Conservation (phyloP, 208 protist species). For the Trypanosomatidae sp. region DNA sequence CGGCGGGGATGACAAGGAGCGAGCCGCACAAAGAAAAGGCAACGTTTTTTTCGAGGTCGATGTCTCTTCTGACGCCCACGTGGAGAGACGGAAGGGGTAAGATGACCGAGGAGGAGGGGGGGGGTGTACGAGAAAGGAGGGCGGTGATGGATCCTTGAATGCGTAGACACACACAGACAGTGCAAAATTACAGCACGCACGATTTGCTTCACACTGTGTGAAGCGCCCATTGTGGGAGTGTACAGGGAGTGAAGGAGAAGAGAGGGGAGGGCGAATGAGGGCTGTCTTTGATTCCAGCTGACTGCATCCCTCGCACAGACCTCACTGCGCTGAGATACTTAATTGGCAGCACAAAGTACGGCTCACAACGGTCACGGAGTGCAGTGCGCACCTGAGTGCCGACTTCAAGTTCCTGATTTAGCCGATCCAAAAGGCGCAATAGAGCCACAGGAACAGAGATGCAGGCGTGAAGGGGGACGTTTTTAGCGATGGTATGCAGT, state of each 20-base stretch:
- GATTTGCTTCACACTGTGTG: not conserved
- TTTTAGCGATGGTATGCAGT: not conserved
- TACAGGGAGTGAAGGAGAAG: not conserved
- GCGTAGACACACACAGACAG: not conserved
- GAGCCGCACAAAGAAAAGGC: not conserved
- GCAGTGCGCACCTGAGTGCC: not conserved
- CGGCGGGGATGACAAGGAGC: not conserved
- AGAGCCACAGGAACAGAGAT: not conserved
- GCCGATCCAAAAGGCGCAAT: not conserved
- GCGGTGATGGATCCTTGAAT: not conserved
- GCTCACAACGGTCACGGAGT: not conserved
- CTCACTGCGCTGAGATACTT: not conserved
- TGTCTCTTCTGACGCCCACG: not conserved
- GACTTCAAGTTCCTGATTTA: not conserved
- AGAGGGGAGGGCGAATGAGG: not conserved
- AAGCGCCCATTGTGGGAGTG: not conserved
- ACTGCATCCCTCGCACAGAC: not conserved
- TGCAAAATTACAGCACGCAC: not conserved
- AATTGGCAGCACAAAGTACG: not conserved
- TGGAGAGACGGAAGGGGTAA: not conserved
- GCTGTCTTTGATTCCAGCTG: not conserved
- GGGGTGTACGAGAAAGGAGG: not conserved
- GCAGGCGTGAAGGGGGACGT: not conserved
- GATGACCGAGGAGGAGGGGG: not conserved
- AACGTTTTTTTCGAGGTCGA: not conserved